Percentiles rank a stretch among this genome's conserved stretches.
These are phyloP conservation scores for Pichia cephalocereana DNA, from an alignment of 805 yeast species.

Conservation along the genomic window DNA sequence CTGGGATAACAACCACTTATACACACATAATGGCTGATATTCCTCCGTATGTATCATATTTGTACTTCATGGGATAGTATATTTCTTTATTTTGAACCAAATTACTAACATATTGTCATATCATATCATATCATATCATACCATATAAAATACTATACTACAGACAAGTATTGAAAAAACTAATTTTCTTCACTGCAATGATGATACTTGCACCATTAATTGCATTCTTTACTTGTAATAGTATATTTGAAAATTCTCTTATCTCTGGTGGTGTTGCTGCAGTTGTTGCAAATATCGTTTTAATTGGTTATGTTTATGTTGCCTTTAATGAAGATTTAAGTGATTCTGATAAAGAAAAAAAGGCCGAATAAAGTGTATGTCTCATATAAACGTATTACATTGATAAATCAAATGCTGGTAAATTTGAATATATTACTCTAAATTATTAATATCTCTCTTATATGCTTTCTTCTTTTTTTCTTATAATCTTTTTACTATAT, in stretches of 20 bases:
- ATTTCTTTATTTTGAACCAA: too few relatives aligned
- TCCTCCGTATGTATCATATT: constrained; percentile 24
- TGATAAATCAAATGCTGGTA: too few relatives aligned
- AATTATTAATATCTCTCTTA: too few relatives aligned
- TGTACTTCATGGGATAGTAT: too few relatives aligned
- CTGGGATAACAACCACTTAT: not conserved
- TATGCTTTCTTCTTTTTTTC: too few relatives aligned
- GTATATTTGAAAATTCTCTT: constrained; percentile 39
- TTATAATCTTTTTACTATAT: too few relatives aligned
- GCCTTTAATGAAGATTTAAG: constrained; percentile 59
- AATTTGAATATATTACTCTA: too few relatives aligned
- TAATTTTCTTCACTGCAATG: constrained; percentile 64
- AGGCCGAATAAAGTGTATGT: not conserved
- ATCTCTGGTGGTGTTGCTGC: constrained; percentile 80
- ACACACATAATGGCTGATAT: constrained; percentile 26
- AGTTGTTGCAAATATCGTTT: constrained; percentile 60
- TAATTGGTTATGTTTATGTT: constrained; percentile 62
- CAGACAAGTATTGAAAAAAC: constrained; percentile 57
- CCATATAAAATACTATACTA: not conserved
- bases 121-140: too few relatives aligned
- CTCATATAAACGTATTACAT: too few relatives aligned
- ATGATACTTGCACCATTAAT: constrained; percentile 64
- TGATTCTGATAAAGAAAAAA: constrained; percentile 25
- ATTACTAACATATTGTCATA: too few relatives aligned
- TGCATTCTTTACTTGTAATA: constrained; percentile 41